Evolutionary conservation across 306 rosid genomes (phyloP).

Genomic region (Begonia fuchsioides): DNA sequence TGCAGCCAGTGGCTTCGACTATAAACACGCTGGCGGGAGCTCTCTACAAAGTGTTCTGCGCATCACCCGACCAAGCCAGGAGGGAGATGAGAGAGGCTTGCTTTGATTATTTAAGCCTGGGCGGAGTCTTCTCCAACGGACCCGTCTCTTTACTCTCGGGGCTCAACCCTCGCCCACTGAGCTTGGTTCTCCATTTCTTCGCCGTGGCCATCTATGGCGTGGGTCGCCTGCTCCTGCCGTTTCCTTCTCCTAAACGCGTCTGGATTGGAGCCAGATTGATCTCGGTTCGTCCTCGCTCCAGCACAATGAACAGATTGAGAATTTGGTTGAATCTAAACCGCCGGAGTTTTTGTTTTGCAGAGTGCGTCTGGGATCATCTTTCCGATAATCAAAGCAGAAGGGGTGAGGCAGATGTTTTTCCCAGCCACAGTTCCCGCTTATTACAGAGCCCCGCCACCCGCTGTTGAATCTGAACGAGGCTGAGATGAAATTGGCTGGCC

Average conservation of each 20-base stretch:
- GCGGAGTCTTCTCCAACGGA: conserved; percentile 72
- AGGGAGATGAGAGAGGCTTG: conserved; percentile 97
- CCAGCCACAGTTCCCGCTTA: conserved; percentile 75
- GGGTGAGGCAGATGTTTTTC: conserved; percentile 90
- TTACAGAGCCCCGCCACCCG: conserved; percentile 48
- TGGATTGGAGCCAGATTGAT: conserved; percentile 47
- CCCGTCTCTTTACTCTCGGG: conserved; percentile 85
- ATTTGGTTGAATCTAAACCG: neutral
- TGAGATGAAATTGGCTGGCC: too few relatives aligned
- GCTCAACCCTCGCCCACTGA: conserved; percentile 40
- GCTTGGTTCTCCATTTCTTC: conserved; percentile 56
- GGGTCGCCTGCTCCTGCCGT: conserved; percentile 47
- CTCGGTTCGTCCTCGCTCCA: conserved; percentile 23
- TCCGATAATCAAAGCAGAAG: conserved; percentile 92
- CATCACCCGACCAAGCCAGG: conserved; percentile 90
- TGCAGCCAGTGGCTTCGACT: conserved; percentile 90
- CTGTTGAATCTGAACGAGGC: too few relatives aligned
- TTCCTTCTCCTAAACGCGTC: conserved; percentile 40
- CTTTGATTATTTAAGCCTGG: conserved; percentile 87
- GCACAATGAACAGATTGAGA: neutral
- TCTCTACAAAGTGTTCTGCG: conserved; percentile 77
- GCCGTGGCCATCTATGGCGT: conserved; percentile 53
- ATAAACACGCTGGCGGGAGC: conserved; percentile 93
- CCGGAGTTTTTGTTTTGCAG: conserved; percentile 20
- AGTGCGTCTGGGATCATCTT: conserved; percentile 81